Percentiles rank a stretch among this genome's conserved stretches.
These are phyloP conservation scores for Phaeophleospora eucalypticola DNA, from an alignment of 2,329 filamentous ascomycete genomes.

Conservation along the genomic window DNA sequence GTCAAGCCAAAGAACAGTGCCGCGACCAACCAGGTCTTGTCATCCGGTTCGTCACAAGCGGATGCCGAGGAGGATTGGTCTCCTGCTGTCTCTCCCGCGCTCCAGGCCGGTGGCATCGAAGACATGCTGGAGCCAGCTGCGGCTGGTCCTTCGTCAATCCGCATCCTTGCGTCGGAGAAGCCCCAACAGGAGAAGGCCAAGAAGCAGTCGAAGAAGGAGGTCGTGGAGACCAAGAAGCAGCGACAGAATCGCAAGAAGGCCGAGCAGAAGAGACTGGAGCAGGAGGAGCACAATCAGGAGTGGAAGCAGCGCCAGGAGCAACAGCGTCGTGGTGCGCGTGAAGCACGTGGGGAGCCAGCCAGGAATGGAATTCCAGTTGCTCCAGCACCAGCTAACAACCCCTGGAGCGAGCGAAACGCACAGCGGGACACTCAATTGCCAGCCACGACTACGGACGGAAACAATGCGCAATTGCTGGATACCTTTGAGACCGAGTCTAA, in stretches of 20 bases:
- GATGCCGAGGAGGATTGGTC: slow-evolving; percentile 82
- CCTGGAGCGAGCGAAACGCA: slow-evolving; percentile 46
- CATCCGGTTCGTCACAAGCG: slow-evolving; percentile 63
- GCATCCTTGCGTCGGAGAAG: slow-evolving; percentile 66
- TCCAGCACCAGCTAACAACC: slow-evolving; percentile 49
- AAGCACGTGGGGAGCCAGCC: slow-evolving; percentile 75
- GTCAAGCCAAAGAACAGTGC: slow-evolving; percentile 51
- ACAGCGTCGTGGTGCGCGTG: slow-evolving; percentile 75
- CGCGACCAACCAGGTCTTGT: slow-evolving; percentile 36
- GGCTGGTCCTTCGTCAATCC: slow-evolving; percentile 68
- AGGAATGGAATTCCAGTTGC: slow-evolving; percentile 65
- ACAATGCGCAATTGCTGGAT: slow-evolving; percentile 40
- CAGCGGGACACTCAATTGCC: slow-evolving; percentile 11
- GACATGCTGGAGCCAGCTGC: slow-evolving; percentile 83
- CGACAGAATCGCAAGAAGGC: slow-evolving; percentile 87
- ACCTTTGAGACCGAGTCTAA: slow-evolving; percentile 47
- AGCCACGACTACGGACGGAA: slow-evolving; percentile 1
- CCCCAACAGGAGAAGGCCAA: slow-evolving; percentile 51
- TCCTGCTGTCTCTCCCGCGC: slow-evolving; percentile 61
- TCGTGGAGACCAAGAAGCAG: slow-evolving; percentile 87
- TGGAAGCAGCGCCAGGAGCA: slow-evolving; percentile 74
- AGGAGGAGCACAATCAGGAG: slow-evolving; percentile 73
- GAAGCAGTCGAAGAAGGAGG: slow-evolving; percentile 57
- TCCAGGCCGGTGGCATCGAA: slow-evolving; percentile 64
- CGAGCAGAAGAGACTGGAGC: slow-evolving; percentile 69